These are phyloP conservation scores for Plasmopara halstedii DNA, from an alignment of 352 stramenopile genomes.

Conservation along the genomic window DNA sequence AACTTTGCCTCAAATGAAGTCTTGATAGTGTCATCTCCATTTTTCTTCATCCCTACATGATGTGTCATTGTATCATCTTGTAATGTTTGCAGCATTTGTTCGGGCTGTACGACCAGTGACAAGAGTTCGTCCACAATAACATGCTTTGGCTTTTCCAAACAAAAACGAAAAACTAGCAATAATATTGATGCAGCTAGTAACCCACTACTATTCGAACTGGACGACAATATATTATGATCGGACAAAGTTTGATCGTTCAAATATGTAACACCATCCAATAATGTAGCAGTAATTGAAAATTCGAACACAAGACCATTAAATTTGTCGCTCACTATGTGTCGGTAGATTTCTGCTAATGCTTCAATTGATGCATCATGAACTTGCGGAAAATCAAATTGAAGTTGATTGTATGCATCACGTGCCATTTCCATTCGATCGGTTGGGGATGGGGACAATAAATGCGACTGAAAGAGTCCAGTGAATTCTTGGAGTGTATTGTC, in stretches of 20 bases:
- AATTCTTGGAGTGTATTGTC: constrained; percentile 10
- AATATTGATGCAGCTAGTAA: constrained; percentile 39
- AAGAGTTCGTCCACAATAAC: constrained; percentile 20
- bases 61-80: background rate
- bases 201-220: constrained; percentile 10
- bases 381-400: constrained; percentile 57
- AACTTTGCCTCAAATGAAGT: constrained; percentile 29
- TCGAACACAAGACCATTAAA: background rate
- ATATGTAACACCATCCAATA: constrained; percentile 40
- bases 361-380: constrained; percentile 26
- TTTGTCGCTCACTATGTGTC: constrained; percentile 15
- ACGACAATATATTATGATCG: background rate
- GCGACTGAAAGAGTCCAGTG: constrained; percentile 17
- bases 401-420: constrained; percentile 27
- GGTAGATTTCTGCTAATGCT: constrained; percentile 38
- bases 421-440: constrained; percentile 14
- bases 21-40: constrained; percentile 6
- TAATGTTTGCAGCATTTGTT: background rate
- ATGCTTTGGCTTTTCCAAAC: constrained; percentile 19
- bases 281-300: constrained; percentile 28
- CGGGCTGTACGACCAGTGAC: constrained; percentile 1
- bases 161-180: constrained; percentile 28
- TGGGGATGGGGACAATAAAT: background rate
- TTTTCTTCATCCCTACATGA: background rate
- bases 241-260: constrained; percentile 25